Evolutionary conservation across 805 yeast genomes (phyloP).

Genomic region (Wickerhamia fluorescens): DNA sequence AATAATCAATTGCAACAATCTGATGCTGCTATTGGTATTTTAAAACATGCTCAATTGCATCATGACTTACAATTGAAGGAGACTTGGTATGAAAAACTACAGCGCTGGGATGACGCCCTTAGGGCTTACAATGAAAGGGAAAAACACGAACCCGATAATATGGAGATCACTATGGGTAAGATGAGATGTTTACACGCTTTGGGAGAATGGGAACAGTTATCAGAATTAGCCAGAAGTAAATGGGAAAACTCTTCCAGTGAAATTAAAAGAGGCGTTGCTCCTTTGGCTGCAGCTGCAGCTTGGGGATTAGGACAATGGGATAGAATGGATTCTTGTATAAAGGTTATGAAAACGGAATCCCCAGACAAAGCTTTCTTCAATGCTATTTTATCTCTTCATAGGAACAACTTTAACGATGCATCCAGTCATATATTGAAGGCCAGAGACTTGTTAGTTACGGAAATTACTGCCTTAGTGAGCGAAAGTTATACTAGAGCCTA

Average conservation of each 20-base stretch:
- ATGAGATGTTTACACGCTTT: slow-evolving; percentile 96
- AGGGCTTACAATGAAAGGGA: slow-evolving; percentile 82
- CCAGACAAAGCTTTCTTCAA: slow-evolving; percentile 95
- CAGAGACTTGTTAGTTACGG: slow-evolving; percentile 84
- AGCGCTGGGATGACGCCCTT: slow-evolving; percentile 97
- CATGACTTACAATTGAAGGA: slow-evolving; percentile 89
- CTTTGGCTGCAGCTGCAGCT: slow-evolving; percentile 97
- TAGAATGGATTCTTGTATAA: slow-evolving; percentile 83
- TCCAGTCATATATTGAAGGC: slow-evolving; percentile 73
- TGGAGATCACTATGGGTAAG: slow-evolving; percentile 93
- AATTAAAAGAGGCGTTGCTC: slow-evolving; percentile 78
- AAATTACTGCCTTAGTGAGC: slow-evolving; percentile 87
- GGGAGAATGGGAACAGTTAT: slow-evolving; percentile 97
- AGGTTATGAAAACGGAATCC: slow-evolving; percentile 84
- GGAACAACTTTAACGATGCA: slow-evolving; percentile 81
- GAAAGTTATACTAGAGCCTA: slow-evolving; percentile 97
- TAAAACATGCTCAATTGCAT: slow-evolving; percentile 88
- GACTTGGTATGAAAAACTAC: slow-evolving; percentile 95
- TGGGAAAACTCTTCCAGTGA: slow-evolving; percentile 76
- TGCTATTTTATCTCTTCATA: slow-evolving; percentile 79
- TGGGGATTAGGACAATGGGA: slow-evolving; percentile 99
- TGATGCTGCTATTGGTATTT: slow-evolving; percentile 95
- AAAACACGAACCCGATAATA: slow-evolving; percentile 52
- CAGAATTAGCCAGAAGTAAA: slow-evolving; percentile 76
- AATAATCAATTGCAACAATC: slow-evolving; percentile 93